Conservation (phyloP, 352 stramenopile genomes). For the Saprolegnia parasitica region DNA sequence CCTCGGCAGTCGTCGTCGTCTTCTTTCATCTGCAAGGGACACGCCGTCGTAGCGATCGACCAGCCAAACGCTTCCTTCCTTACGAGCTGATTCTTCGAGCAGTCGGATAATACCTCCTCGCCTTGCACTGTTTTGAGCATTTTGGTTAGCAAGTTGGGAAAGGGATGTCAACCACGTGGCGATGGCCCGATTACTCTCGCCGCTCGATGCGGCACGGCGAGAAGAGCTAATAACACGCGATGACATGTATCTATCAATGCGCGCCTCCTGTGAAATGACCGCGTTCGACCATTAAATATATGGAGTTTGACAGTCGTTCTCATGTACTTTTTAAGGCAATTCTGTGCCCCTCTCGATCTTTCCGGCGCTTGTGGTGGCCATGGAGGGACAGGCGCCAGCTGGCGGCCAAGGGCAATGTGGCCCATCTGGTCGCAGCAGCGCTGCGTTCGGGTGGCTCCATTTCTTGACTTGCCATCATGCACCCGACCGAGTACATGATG, state of each 20-base stretch:
- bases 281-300: neutral
- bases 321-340: conserved; percentile 2
- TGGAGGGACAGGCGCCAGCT: neutral
- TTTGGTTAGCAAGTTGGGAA: no score
- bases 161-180: no score
- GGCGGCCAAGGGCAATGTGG: neutral
- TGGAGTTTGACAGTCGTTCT: neutral
- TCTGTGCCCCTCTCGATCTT: neutral
- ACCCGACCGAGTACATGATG: conserved; percentile 9
- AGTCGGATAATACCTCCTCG: no score
- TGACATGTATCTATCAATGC: no score
- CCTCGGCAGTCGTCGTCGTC: neutral
- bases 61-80: no score
- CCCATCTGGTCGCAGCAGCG: conserved; percentile 2
- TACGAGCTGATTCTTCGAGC: no score
- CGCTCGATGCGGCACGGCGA: no score
- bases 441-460: neutral
- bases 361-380: neutral
- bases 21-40: neutral
- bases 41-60: neutral
- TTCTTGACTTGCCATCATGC: conserved; percentile 7
- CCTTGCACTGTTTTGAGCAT: no score
- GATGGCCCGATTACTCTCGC: no score
- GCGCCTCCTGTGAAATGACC: no score
- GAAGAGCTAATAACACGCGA: no score